phyloP scores from a whole-genome alignment of 1,284 basidiomycete genomes.

The Fomitopsis betulina region DNA sequence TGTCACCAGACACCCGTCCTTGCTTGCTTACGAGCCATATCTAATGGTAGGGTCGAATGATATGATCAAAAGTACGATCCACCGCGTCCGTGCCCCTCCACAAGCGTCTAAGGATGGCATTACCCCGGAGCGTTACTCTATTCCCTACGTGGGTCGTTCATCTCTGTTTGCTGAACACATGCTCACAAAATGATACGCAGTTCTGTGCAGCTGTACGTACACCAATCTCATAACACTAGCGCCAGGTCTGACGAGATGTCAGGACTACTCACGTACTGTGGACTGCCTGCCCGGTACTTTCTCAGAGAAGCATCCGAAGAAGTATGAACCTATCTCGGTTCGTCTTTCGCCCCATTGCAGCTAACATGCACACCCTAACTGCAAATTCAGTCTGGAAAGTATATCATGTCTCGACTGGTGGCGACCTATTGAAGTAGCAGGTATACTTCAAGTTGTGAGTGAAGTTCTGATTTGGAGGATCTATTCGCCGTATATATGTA shows the following conservation, averaged over 20 bases:
- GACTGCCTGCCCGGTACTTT: constrained; percentile 52
- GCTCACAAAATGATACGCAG: constrained; percentile 18
- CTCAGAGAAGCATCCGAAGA: constrained; percentile 35
- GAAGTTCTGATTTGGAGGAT: too few relatives aligned
- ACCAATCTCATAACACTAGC: neutral
- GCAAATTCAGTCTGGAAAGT: constrained; percentile 11
- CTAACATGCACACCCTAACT: too few relatives aligned
- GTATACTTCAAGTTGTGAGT: too few relatives aligned
- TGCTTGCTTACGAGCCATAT: neutral
- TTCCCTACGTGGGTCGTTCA: constrained; percentile 45
- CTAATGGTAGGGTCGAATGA: constrained; percentile 49
- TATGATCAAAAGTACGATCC: constrained; percentile 52
- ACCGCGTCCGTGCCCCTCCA: constrained; percentile 51
- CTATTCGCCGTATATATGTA: too few relatives aligned
- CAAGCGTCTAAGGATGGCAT: constrained; percentile 26
- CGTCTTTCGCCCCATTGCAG: neutral
- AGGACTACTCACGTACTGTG: constrained; percentile 40
- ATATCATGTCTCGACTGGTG: constrained; percentile 15
- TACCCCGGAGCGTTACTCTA: constrained; percentile 48
- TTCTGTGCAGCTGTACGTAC: constrained; percentile 40
- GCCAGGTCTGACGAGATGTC: neutral
- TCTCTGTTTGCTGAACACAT: neutral
- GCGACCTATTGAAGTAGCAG: constrained; percentile 10
- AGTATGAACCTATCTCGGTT: constrained; percentile 37
- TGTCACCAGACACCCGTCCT: neutral